Base-by-base conservation (phyloP, 2,329 filamentous ascomycete species). In the Talaromyces sp. region DNA sequence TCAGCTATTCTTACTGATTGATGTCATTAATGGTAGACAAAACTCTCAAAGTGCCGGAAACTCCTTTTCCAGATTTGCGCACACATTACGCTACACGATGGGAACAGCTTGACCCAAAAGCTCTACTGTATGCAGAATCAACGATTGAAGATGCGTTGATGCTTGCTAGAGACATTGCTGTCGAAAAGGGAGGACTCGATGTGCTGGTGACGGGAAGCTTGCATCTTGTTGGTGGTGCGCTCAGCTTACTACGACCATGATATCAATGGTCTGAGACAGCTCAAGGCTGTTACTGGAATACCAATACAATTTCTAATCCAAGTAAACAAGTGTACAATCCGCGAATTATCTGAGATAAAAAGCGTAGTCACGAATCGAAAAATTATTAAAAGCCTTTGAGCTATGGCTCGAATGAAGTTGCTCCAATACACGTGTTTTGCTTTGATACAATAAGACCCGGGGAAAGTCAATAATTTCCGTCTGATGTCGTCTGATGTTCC, bases 81-180 rank as follows among this genome's bases (percentile, higher is more conserved):
- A 41, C 65, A 14, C 66, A 67, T 16, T 75, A 75, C 59, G 65
- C 70, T 37, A 61, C 67, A 3, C 56, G 68, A 3, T 76, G 72
- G 73, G 70, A 67, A 48, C 60, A 66, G 13, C 11, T 70, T 33
- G 62, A 72, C 52, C 69, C 69, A 2, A 35, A 69, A 11, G 67
- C 69, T 43, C 60, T 41, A 19, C 64, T 72, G 45, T 69, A 67
- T 47, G 67, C 35, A 16, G 68, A 72, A 37, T 50, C 68, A 13
- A 73, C 65, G 6, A 72, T 77, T 35, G 70, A 74, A 62, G 65
- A 67, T 5, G 74, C 75, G 0, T 56, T 76, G 7, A 66, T 66
- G 14, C 52, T 67, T 60, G 74, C 73, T 4, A 69, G 62, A 64
- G 31, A 37, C 2, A 65, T 73, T 33, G 50, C 16, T 64, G 68